These are phyloP conservation scores for Globisporangium recalcitrans DNA, from an alignment of 352 stramenopile genomes.

Conservation along the genomic window DNA sequence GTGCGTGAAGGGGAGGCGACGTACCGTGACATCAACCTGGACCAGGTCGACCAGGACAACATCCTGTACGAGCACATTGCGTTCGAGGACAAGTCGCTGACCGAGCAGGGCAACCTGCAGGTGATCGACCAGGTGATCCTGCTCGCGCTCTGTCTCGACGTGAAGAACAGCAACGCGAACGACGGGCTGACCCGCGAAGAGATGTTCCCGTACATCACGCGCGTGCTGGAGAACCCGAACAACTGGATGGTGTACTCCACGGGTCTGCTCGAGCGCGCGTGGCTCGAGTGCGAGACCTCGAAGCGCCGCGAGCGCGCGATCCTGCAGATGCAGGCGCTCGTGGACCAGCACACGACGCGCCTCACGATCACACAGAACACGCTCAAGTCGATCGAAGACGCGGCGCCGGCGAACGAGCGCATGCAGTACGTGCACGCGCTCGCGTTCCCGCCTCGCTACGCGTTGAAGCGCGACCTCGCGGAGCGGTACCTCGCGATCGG, in stretches of 20 bases:
- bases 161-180: slow-evolving; percentile 94
- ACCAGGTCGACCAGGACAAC: slow-evolving; percentile 88
- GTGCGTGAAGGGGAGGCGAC: slow-evolving; percentile 60
- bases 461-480: slow-evolving; percentile 90
- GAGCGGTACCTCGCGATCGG: slow-evolving; percentile 91
- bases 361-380: slow-evolving; percentile 89
- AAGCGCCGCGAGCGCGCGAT: slow-evolving; percentile 92
- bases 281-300: slow-evolving; percentile 92
- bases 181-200: slow-evolving; percentile 93
- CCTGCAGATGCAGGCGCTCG: slow-evolving; percentile 95
- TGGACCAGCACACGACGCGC: slow-evolving; percentile 93
- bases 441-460: slow-evolving; percentile 92
- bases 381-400: slow-evolving; percentile 84
- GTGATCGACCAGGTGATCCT: slow-evolving; percentile 88
- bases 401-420: slow-evolving; percentile 85
- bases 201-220: slow-evolving; percentile 93
- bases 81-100: slow-evolving; percentile 72
- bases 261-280: slow-evolving; percentile 88
- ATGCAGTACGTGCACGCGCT: slow-evolving; percentile 90
- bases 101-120: slow-evolving; percentile 69
- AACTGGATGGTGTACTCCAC: slow-evolving; percentile 97
- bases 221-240: slow-evolving; percentile 90
- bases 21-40: slow-evolving; percentile 77
- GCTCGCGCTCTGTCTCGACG: slow-evolving; percentile 93
- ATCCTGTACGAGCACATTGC: slow-evolving; percentile 90